These are phyloP conservation scores for Rhodotorula sphaerocarpa DNA, from an alignment of 768 basidiomycete species.

Conservation along the genomic window DNA sequence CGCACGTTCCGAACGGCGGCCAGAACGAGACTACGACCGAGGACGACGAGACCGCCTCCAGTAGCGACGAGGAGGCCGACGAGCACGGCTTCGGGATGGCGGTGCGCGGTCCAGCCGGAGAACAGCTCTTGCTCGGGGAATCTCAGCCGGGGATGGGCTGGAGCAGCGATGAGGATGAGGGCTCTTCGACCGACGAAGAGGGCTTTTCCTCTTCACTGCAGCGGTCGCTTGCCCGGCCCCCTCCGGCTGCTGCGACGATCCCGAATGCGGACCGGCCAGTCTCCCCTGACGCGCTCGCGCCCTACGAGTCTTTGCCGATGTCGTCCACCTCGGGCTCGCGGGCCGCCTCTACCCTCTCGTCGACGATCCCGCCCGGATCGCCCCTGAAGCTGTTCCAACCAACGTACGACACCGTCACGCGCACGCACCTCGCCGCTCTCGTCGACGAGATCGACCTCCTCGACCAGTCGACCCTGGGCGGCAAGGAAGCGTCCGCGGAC, in stretches of 20 bases:
- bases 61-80: neutral
- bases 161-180: slow-evolving; percentile 6
- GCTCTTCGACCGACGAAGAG: neutral
- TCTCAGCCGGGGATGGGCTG: neutral
- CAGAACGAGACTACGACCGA: too few species aligned
- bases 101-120: neutral
- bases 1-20: too few species aligned
- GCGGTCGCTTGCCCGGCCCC: neutral
- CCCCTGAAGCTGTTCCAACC: slow-evolving; percentile 64
- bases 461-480: neutral
- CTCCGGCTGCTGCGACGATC: neutral
- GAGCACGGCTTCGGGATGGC: neutral
- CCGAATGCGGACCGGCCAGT: slow-evolving; percentile 8
- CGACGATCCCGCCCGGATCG: neutral
- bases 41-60: neutral
- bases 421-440: slow-evolving; percentile 84
- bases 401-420: slow-evolving; percentile 91
- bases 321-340: neutral
- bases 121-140: neutral
- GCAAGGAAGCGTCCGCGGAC: neutral
- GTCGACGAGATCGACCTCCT: slow-evolving; percentile 77
- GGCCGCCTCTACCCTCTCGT: too few species aligned
- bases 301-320: neutral
- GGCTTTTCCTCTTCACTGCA: neutral
- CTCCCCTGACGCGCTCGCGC: neutral